phyloP scores from a whole-genome alignment of 805 yeast species.

The Ogataea pini region DNA sequence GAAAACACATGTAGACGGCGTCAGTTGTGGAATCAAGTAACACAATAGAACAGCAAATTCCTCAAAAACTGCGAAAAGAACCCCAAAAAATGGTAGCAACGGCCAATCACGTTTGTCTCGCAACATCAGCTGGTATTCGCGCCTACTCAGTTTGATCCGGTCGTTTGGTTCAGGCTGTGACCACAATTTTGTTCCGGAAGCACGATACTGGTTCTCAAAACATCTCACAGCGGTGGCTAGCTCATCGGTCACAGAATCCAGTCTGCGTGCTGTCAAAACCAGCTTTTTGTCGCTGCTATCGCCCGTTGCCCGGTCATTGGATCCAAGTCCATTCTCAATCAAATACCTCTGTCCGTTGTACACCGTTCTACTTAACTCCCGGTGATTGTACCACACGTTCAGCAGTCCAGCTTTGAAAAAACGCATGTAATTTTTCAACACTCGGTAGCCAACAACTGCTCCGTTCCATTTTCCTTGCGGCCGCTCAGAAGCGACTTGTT shows the following conservation, averaged over 20 bases:
- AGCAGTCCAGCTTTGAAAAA: slow-evolving; percentile 62
- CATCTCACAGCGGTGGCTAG: slow-evolving; percentile 29
- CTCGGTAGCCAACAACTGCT: slow-evolving; percentile 19
- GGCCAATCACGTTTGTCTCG: slow-evolving; percentile 51
- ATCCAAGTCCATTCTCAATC: slow-evolving; percentile 30
- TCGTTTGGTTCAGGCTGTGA: slow-evolving; percentile 7
- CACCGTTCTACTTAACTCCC: slow-evolving; percentile 29
- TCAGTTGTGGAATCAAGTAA: slow-evolving; percentile 51
- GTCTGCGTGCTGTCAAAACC: slow-evolving; percentile 13
- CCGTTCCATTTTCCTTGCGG: slow-evolving; percentile 9
- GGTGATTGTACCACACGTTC: slow-evolving; percentile 52
- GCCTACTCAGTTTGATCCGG: slow-evolving; percentile 34
- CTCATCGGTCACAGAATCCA: slow-evolving; percentile 25
- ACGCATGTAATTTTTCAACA: slow-evolving; percentile 32
- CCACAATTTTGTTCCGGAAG: slow-evolving; percentile 17
- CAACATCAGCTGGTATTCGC: slow-evolving; percentile 49
- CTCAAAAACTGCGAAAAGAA: slow-evolving; percentile 53
- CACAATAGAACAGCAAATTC: slow-evolving; percentile 58
- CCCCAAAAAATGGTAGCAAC: slow-evolving; percentile 60
- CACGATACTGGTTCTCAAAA: slow-evolving; percentile 22
- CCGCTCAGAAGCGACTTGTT: slow-evolving; percentile 10
- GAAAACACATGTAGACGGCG: slow-evolving; percentile 63
- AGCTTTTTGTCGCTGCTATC: slow-evolving; percentile 26
- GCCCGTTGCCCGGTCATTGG: slow-evolving; percentile 29
- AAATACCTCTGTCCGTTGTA: slow-evolving; percentile 31